These are phyloP conservation scores for Pyrenophora graminea DNA, from an alignment of 2,329 filamentous ascomycete genomes.

Conservation along the genomic window DNA sequence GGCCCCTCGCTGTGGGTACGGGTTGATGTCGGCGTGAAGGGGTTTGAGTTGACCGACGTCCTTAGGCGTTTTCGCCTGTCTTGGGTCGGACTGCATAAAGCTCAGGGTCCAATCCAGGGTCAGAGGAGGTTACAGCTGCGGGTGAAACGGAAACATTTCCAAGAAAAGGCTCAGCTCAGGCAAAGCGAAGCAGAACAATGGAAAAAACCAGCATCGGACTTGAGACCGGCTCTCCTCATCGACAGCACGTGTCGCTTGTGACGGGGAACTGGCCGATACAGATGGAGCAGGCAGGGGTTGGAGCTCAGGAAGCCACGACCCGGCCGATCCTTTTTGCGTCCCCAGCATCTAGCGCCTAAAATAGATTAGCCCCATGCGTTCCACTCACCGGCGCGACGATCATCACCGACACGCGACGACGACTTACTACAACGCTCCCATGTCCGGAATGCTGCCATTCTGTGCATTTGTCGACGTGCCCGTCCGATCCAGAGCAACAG, in stretches of 20 bases:
- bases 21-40: conserved; percentile 17
- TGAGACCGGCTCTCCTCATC: conserved; percentile 33
- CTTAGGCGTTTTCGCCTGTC: neutral
- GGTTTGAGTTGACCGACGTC: conserved; percentile 14
- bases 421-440: conserved; percentile 6
- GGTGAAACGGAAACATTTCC: neutral
- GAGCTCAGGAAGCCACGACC: neutral
- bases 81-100: neutral
- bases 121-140: conserved; percentile 12
- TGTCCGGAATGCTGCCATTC: neutral
- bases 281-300: conserved; percentile 2
- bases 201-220: conserved; percentile 16
- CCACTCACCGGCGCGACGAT: conserved; percentile 19
- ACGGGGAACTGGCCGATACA: neutral
- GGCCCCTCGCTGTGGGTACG: neutral
- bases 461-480: neutral
- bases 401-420: conserved; percentile 11
- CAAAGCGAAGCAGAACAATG: conserved; percentile 2
- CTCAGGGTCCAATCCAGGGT: conserved; percentile 7
- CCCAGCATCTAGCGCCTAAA: conserved; percentile 9
- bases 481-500: neutral
- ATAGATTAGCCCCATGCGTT: conserved; percentile 24
- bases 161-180: conserved; percentile 1
- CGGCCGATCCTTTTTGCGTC: conserved; percentile 16
- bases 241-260: conserved; percentile 11